Evolutionary conservation across 2,329 filamentous ascomycete genomes (phyloP).

Genomic region (Botrytis sinoallii): DNA sequence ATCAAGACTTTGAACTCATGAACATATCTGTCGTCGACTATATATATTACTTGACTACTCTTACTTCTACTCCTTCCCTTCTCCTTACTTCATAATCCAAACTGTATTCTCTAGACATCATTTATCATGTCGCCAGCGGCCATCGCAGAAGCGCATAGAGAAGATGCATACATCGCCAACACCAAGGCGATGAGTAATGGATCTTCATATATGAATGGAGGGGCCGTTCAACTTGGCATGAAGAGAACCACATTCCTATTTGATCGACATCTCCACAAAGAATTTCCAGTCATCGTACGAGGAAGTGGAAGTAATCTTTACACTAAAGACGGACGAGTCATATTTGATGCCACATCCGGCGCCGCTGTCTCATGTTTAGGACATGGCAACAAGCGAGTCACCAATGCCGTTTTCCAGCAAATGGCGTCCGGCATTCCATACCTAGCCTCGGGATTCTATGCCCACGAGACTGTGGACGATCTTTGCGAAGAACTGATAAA

Average conservation of each 20-base stretch:
- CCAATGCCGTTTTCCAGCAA: conserved; percentile 57
- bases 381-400: conserved; percentile 60
- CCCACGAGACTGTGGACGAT: conserved; percentile 51
- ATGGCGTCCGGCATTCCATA: conserved; percentile 55
- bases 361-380: conserved; percentile 71
- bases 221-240: conserved; percentile 16
- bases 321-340: conserved; percentile 47
- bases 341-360: conserved; percentile 72
- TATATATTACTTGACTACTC: neutral
- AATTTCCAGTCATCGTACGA: conserved; percentile 31
- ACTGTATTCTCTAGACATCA: neutral
- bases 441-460: conserved; percentile 57
- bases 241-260: conserved; percentile 30
- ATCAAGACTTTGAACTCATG: conserved; percentile 7
- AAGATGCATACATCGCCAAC: neutral
- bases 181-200: neutral
- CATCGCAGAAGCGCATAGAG: conserved; percentile 13
- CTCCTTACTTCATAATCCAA: neutral
- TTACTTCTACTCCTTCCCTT: neutral
- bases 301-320: conserved; percentile 34
- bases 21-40: conserved; percentile 1
- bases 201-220: conserved; percentile 1
- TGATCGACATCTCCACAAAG: conserved; percentile 34
- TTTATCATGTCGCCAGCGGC: conserved; percentile 19
- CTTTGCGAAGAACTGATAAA: conserved; percentile 42